A percentile compares a stretch with the other conserved stretches of the same genome.
Conservation (phyloP, 2,329 filamentous ascomycete genomes). For the Pseudocercospora crystallina region DNA sequence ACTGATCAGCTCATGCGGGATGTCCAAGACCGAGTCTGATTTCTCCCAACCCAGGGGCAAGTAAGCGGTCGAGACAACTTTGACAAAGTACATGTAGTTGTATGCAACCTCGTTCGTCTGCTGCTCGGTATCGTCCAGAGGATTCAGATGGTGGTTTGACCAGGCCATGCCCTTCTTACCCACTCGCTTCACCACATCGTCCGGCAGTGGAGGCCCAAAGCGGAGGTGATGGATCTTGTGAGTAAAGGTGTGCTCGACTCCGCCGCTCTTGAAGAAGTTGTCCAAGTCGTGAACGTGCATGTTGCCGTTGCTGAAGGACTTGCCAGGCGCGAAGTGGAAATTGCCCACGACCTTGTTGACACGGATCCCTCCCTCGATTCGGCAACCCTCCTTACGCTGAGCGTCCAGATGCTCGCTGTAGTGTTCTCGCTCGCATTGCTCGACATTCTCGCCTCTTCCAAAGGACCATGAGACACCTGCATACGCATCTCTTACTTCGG, state of each 20-base stretch:
- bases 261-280: constrained; percentile 79
- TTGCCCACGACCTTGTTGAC: constrained; percentile 99
- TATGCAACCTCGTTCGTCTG: constrained; percentile 76
- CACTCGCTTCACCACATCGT: constrained; percentile 66
- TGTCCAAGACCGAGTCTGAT: constrained; percentile 41
- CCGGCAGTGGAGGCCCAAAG: constrained; percentile 88
- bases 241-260: constrained; percentile 76
- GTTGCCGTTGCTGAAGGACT: constrained; percentile 93
- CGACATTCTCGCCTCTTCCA: constrained; percentile 84
- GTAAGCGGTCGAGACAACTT: constrained; percentile 95
- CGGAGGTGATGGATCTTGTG: constrained; percentile 86
- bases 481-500: constrained; percentile 94
- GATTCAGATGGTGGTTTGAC: constrained; percentile 90
- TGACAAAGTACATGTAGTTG: constrained; percentile 99
- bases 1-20: constrained; percentile 53
- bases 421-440: constrained; percentile 93
- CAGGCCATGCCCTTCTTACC: constrained; percentile 60
- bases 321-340: constrained; percentile 95
- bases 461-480: constrained; percentile 89
- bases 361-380: constrained; percentile 84
- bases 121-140: constrained; percentile 79
- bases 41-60: constrained; percentile 86
- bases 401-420: constrained; percentile 85
- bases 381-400: constrained; percentile 88
- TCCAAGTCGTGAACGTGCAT: constrained; percentile 97